A percentile compares a stretch with the other conserved stretches of the same genome.
Conservation (phyloP, 176 grass and related monocot species). For the Hyparrhenia diplandra region DNA sequence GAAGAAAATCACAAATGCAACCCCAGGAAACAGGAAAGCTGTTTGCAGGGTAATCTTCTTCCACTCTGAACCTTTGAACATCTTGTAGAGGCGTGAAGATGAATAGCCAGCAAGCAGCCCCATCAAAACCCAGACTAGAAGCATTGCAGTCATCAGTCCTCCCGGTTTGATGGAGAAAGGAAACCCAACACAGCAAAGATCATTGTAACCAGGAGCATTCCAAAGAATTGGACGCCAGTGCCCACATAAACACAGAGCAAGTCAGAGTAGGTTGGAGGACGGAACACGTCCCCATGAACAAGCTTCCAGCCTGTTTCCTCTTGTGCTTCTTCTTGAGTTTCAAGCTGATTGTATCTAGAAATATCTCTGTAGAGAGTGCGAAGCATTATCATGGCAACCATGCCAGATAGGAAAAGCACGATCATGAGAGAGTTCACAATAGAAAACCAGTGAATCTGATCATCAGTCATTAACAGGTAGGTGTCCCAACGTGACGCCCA, state of each 20-base stretch:
- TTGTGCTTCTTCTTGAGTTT: constrained; percentile 69
- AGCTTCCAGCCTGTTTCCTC: constrained; percentile 79
- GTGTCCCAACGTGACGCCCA: constrained; percentile 78
- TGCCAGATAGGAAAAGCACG: constrained; percentile 62
- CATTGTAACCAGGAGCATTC: constrained; percentile 71
- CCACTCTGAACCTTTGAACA: constrained; percentile 76
- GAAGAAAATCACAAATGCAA: constrained; percentile 60
- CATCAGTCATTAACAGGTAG: constrained; percentile 65
- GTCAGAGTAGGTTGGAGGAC: constrained; percentile 52
- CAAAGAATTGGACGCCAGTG: constrained; percentile 63
- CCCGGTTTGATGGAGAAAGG: constrained; percentile 68
- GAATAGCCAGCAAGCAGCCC: constrained; percentile 62
- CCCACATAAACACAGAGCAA: constrained; percentile 59
- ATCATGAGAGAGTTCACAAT: constrained; percentile 76
- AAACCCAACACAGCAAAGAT: constrained; percentile 67
- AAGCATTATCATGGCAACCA: constrained; percentile 82
- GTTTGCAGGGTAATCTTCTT: constrained; percentile 60
- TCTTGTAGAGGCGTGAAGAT: constrained; percentile 64
- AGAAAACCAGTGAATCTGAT: constrained; percentile 77
- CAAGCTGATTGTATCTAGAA: constrained; percentile 62
- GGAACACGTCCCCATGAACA: constrained; percentile 69
- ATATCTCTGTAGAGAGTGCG: constrained; percentile 69
- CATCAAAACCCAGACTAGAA: constrained; percentile 68
- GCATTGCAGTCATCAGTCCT: constrained; percentile 73
- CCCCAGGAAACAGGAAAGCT: constrained; percentile 52